Evolutionary conservation across 2,329 filamentous ascomycete species (phyloP).

Genomic region (Phyllosticta capitalensis): DNA sequence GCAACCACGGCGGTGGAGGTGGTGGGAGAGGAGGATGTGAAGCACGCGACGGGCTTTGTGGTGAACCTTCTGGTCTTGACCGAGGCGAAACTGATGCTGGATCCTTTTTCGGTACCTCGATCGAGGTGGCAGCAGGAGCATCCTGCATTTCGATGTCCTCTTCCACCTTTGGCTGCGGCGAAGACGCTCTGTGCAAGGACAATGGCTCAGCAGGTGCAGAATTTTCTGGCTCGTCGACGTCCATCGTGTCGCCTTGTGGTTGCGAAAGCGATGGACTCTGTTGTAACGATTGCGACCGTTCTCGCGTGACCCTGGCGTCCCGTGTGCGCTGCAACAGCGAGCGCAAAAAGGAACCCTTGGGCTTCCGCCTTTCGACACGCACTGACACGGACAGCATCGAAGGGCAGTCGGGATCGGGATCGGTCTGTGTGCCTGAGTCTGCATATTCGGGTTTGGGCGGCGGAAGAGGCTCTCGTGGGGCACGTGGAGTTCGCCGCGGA

Average conservation of each 20-base stretch:
- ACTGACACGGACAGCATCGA: constrained; percentile 23
- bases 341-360: constrained; percentile 24
- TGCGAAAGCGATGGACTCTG: not conserved
- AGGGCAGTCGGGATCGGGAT: constrained; percentile 31
- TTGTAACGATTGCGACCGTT: constrained; percentile 28
- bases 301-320: constrained; percentile 28
- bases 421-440: constrained; percentile 28
- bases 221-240: constrained; percentile 9
- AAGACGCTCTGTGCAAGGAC: constrained; percentile 6
- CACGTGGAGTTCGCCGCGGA: constrained; percentile 21
- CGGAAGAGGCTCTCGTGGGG: constrained; percentile 26
- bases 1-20: constrained; percentile 24
- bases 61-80: constrained; percentile 16
- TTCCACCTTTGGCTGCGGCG: constrained; percentile 12
- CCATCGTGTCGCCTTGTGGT: constrained; percentile 5
- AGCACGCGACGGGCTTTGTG: constrained; percentile 15
- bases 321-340: constrained; percentile 29
- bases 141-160: constrained; percentile 42
- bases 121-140: constrained; percentile 12
- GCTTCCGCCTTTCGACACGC: constrained; percentile 20
- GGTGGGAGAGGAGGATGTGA: constrained; percentile 25
- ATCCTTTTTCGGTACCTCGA: not conserved
- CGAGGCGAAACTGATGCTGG: constrained; percentile 7
- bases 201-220: constrained; percentile 17
- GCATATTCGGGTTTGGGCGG: constrained; percentile 22